Evolutionary conservation across 352 stramenopile species (phyloP).

Genomic region (Phytophthora cryptogea): DNA sequence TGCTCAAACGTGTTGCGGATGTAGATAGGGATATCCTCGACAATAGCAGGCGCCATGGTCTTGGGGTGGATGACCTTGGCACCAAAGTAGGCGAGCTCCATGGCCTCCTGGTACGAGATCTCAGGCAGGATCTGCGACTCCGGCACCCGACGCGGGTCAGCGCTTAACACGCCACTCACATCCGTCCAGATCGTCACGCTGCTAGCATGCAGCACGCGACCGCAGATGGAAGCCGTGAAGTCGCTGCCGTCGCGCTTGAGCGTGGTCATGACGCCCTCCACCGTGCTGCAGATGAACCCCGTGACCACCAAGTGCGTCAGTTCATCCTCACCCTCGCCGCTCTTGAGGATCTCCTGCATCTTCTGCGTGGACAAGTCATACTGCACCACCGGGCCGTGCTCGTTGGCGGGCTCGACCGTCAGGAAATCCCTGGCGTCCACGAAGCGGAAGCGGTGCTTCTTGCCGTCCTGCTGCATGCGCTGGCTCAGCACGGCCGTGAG

Average conservation of each 20-base stretch:
- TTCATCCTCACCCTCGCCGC: conserved; percentile 36
- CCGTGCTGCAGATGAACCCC: conserved; percentile 96
- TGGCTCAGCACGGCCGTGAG: conserved; percentile 80
- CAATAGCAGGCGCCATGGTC: conserved; percentile 93
- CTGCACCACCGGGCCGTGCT: conserved; percentile 80
- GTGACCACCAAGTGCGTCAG: conserved; percentile 93
- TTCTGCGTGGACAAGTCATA: conserved; percentile 77
- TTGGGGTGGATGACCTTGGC: conserved; percentile 98
- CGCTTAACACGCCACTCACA: conserved; percentile 94
- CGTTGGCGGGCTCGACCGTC: conserved; percentile 74
- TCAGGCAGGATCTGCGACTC: conserved; percentile 90
- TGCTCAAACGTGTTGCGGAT: conserved; percentile 98
- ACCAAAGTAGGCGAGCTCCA: conserved; percentile 98
- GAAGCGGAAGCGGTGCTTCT: conserved; percentile 82
- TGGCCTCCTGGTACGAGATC: conserved; percentile 97
- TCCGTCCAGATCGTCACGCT: conserved; percentile 98
- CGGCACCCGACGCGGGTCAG: conserved; percentile 94
- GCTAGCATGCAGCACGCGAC: conserved; percentile 88
- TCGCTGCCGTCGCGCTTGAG: conserved; percentile 97
- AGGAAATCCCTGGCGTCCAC: conserved; percentile 93
- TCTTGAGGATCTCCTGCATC: conserved; percentile 56
- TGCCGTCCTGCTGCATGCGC: conserved; percentile 47
- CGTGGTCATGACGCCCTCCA: conserved; percentile 95
- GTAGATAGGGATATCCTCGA: conserved; percentile 95
- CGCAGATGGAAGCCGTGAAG: conserved; percentile 97